These are phyloP conservation scores for Puccinia hordei DNA, from an alignment of 1,284 basidiomycete genomes.

Conservation along the genomic window DNA sequence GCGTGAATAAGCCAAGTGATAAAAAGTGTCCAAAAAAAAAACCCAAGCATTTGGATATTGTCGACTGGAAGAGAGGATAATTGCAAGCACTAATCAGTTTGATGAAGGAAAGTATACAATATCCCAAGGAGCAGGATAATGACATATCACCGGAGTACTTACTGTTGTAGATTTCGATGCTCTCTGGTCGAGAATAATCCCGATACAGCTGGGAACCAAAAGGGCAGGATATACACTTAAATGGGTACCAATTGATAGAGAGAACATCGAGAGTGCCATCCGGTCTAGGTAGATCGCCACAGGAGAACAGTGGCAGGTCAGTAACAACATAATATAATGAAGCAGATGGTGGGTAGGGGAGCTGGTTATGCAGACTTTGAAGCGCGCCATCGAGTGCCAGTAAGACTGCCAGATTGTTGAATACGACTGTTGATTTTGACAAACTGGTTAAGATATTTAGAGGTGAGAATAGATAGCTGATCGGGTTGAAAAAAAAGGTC, in stretches of 20 bases:
- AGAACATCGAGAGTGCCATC: constrained; percentile 66
- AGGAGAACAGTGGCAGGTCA: not conserved
- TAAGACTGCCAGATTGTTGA: constrained; percentile 29
- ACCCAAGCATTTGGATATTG: constrained; percentile 28
- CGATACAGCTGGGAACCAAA: constrained; percentile 62
- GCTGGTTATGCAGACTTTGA: not conserved
- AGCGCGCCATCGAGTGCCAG: constrained; percentile 50
- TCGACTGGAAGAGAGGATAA: constrained; percentile 64
- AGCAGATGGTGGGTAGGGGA: not conserved
- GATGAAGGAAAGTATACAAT: not conserved
- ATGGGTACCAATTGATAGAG: constrained; percentile 71
- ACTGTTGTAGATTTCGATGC: not conserved
- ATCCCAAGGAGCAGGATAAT: not conserved
- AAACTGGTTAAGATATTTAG: constrained; percentile 49
- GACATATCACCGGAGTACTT: not conserved
- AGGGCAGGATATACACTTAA: constrained; percentile 72
- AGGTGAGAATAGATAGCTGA: constrained; percentile 50
- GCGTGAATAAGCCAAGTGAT: constrained; percentile 21
- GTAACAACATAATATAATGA: not conserved
- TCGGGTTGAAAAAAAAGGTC: not conserved
- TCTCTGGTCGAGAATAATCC: constrained; percentile 13
- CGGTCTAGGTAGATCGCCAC: constrained; percentile 62
- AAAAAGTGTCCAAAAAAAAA: constrained; percentile 46
- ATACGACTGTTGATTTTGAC: constrained; percentile 52
- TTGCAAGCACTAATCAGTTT: not conserved